Percentiles rank a stretch among this genome's conserved stretches.
Evolutionary conservation across 345 rosid genomes (phyloP).

Genomic region (Rhodamnia argentea): DNA sequence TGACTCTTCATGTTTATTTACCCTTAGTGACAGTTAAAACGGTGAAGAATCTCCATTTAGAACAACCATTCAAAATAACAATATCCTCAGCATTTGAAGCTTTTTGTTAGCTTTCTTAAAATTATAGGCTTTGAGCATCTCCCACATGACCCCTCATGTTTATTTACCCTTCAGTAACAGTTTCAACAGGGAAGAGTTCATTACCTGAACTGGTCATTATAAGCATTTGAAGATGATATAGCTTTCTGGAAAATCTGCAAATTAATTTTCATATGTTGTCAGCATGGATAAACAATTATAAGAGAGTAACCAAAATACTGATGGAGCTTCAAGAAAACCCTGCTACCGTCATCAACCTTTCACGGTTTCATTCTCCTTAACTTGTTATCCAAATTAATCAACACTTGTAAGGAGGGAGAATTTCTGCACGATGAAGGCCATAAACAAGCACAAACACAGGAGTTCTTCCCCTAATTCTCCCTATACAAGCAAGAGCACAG

Average conservation of each 20-base stretch:
- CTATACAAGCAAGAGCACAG: not conserved
- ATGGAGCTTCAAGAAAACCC: no score
- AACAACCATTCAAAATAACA: not conserved
- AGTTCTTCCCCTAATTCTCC: not conserved
- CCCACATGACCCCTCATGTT: not conserved
- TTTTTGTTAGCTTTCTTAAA: not conserved
- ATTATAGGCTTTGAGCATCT: not conserved
- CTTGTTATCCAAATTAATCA: not conserved
- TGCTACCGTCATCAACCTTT: not conserved
- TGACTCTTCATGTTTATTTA: no score
- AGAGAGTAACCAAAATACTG: not conserved
- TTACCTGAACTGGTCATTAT: constrained; percentile 93
- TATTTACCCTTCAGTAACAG: not conserved
- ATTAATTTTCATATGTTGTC: not conserved
- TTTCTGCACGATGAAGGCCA: not conserved
- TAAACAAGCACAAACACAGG: not conserved
- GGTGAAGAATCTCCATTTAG: not conserved
- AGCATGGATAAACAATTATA: not conserved
- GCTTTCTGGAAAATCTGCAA: constrained; percentile 98
- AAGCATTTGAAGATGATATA: constrained; percentile 90
- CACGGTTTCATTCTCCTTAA: not conserved
- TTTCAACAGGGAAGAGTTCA: not conserved
- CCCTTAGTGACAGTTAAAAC: not conserved
- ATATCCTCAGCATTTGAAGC: not conserved
- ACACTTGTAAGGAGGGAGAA: not conserved